Evolutionary conservation across 148 eudicot genomes (phyloP).

Genomic region (Arctostaphylos glauca): DNA sequence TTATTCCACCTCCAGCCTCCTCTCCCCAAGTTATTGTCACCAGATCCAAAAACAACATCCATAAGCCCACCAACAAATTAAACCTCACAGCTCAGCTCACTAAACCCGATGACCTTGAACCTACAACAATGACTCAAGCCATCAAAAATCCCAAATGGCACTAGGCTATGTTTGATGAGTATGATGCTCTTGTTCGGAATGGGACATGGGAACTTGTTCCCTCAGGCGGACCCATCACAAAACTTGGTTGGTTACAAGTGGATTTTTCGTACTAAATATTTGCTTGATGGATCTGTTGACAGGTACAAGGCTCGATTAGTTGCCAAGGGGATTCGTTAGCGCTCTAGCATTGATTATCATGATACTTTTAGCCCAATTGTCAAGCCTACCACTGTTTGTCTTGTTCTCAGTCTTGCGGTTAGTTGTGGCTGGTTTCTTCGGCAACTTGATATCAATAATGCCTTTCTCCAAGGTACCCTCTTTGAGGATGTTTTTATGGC

Average conservation of each 20-base stretch:
- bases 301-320: not conserved
- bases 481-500: not conserved
- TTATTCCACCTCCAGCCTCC: too few relatives aligned
- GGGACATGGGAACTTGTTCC: not conserved
- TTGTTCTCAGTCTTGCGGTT: not conserved
- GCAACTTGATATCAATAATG: slow-evolving; percentile 7
- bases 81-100: not conserved
- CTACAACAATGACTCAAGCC: not conserved
- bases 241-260: not conserved
- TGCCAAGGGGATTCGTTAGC: slow-evolving; percentile 11
- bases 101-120: not conserved
- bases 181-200: not conserved
- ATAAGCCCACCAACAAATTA: not conserved
- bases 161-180: not conserved
- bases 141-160: not conserved
- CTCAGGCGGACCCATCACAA: not conserved
- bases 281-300: not conserved
- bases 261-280: not conserved
- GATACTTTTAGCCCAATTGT: slow-evolving; percentile 4
- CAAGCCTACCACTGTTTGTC: not conserved
- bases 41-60: not conserved
- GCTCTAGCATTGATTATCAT: not conserved
- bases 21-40: not conserved
- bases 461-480: not conserved
- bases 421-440: not conserved